A percentile compares a stretch with the other conserved stretches of the same genome.
Conservation (phyloP, 208 protist species). For the Acanthamoeba sp. region DNA sequence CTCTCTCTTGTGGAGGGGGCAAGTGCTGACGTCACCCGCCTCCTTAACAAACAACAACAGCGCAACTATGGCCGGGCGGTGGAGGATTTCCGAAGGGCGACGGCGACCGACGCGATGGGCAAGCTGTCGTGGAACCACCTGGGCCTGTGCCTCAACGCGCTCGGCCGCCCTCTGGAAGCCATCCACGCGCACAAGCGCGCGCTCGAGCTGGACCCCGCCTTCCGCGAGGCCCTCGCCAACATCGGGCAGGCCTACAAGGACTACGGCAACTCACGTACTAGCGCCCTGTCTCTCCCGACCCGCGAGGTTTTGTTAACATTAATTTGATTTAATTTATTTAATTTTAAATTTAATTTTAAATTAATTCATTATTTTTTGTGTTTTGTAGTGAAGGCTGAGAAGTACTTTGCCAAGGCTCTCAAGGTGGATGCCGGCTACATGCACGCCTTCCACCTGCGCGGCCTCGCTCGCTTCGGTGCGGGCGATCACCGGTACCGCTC, state of each 20-base stretch:
- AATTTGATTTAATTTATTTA: too few relatives aligned
- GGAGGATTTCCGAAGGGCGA: constrained; percentile 80
- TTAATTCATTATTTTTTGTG: neutral
- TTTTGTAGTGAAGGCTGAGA: constrained; percentile 32
- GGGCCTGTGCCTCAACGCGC: constrained; percentile 83
- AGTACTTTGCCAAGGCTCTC: constrained; percentile 78
- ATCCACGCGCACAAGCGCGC: constrained; percentile 74
- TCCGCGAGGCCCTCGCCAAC: constrained; percentile 83
- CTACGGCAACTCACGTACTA: constrained; percentile 74
- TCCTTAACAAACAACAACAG: too few relatives aligned
- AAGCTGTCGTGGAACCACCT: constrained; percentile 86
- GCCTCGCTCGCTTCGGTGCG: constrained; percentile 76
- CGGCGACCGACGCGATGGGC: constrained; percentile 48
- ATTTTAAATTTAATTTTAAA: neutral
- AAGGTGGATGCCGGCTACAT: constrained; percentile 79
- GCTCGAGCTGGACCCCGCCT: constrained; percentile 79
- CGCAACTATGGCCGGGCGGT: constrained; percentile 81
- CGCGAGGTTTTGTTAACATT: neutral
- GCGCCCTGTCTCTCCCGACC: neutral
- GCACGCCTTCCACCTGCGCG: constrained; percentile 82
- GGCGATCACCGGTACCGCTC: constrained; percentile 72
- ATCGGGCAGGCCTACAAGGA: constrained; percentile 86
- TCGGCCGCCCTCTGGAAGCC: constrained; percentile 79
- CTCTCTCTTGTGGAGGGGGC: neutral
- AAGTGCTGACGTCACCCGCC: too few relatives aligned